A percentile compares a stretch with the other conserved stretches of the same genome.
Conservation (phyloP, 306 rosid genomes). For the Begonia loranthoides region DNA sequence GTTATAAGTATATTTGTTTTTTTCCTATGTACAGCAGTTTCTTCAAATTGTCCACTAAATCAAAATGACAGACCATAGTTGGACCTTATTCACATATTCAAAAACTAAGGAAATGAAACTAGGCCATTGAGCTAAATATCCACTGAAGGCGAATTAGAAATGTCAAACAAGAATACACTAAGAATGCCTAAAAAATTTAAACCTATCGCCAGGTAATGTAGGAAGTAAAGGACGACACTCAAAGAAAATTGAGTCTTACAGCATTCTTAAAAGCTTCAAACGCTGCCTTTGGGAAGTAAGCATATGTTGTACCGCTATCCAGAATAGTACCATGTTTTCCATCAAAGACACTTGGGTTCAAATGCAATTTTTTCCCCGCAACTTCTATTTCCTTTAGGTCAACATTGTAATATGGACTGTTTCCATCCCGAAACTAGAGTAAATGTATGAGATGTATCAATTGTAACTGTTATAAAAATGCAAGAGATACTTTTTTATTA, state of each 20-base stretch:
- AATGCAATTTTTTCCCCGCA: conserved; percentile 61
- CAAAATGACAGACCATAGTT: no score
- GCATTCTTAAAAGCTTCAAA: conserved; percentile 67
- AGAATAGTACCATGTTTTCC: conserved; percentile 73
- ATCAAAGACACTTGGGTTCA: conserved; percentile 60
- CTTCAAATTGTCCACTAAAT: no score
- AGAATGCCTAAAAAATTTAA: no score
- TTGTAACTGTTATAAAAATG: conserved; percentile 44
- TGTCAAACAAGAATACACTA: no score
- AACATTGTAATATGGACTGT: conserved; percentile 98
- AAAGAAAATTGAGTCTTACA: conserved; percentile 40
- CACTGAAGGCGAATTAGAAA: no score
- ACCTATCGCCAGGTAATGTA: conserved; percentile 1
- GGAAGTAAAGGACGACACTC: conserved; percentile 1
- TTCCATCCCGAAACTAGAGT: conserved; percentile 99
- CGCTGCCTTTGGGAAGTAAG: conserved; percentile 70
- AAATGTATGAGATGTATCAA: conserved; percentile 78
- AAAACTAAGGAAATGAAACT: no score
- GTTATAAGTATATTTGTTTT: no score
- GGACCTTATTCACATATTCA: no score
- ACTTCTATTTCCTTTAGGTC: conserved; percentile 85
- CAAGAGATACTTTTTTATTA: conserved; percentile 24
- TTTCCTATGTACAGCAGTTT: no score
- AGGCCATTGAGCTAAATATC: no score
- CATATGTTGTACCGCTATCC: conserved; percentile 97